These are phyloP conservation scores for Lasiosphaeriaceae sp. DNA, from an alignment of 495 filamentous ascomycete species.

Conservation along the genomic window DNA sequence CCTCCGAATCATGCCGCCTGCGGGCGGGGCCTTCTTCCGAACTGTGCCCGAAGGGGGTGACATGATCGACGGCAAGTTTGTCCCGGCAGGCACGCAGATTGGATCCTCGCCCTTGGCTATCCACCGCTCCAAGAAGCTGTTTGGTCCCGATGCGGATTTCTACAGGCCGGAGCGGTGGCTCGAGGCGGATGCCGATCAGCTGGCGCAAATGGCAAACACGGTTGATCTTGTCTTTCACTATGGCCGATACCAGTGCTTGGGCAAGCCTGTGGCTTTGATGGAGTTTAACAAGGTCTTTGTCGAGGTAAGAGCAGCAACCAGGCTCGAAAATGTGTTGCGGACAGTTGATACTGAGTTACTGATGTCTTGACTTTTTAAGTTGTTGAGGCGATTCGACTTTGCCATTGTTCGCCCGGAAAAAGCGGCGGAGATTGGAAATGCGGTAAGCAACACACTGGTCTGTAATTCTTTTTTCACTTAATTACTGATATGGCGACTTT, in stretches of 20 bases:
- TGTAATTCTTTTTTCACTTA: neutral
- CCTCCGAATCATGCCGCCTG: slow-evolving; percentile 42
- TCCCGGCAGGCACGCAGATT: slow-evolving; percentile 53
- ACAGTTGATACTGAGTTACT: neutral
- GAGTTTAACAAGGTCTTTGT: slow-evolving; percentile 56
- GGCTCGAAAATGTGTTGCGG: neutral
- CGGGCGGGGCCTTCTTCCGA: slow-evolving; percentile 32
- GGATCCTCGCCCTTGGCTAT: slow-evolving; percentile 42
- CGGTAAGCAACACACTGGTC: neutral
- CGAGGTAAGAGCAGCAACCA: no score
- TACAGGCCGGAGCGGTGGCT: slow-evolving; percentile 58
- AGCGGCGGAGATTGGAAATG: slow-evolving; percentile 7
- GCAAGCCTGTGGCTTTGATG: slow-evolving; percentile 40
- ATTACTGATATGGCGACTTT: no score
- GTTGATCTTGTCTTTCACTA: slow-evolving; percentile 39
- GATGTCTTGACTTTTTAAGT: slow-evolving; percentile 23
- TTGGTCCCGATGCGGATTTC: slow-evolving; percentile 43
- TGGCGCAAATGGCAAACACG: slow-evolving; percentile 33
- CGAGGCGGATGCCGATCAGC: slow-evolving; percentile 30
- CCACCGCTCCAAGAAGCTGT: slow-evolving; percentile 33
- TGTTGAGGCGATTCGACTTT: slow-evolving; percentile 45
- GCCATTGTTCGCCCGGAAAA: slow-evolving; percentile 6
- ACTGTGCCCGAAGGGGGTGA: slow-evolving; percentile 51
- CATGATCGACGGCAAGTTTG: slow-evolving; percentile 41
- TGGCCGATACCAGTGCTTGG: slow-evolving; percentile 42